Evolutionary conservation across 805 yeast genomes (phyloP).

Genomic region (Saturnispora sekii): DNA sequence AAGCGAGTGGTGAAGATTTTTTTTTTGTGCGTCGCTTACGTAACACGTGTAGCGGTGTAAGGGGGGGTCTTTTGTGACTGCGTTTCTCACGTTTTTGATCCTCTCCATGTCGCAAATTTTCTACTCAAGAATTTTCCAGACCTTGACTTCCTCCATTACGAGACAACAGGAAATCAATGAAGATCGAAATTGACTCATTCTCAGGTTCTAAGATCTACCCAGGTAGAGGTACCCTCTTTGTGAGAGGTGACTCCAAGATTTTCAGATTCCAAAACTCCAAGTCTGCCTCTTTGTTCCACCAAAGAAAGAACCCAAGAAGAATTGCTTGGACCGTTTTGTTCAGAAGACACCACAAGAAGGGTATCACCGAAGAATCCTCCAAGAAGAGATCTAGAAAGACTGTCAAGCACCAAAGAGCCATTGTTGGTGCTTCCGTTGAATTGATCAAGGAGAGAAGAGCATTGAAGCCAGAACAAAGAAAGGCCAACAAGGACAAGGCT

Average conservation of each 20-base stretch:
- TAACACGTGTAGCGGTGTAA: background rate
- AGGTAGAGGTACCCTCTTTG: conserved; percentile 99
- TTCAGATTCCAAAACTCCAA: conserved; percentile 99
- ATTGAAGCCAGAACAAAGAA: conserved; percentile 93
- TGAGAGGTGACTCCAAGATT: conserved; percentile 99
- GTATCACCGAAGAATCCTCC: conserved; percentile 96
- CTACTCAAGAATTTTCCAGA: background rate
- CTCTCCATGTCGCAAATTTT: background rate
- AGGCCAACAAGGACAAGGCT: conserved; percentile 93
- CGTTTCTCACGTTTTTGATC: background rate
- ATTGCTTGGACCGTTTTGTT: conserved; percentile 98
- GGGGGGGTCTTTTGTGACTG: background rate
- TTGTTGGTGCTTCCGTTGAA: conserved; percentile 98
- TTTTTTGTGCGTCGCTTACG: conserved; percentile 1
- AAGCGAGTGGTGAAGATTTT: background rate
- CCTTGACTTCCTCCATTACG: background rate
- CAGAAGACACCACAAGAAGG: conserved; percentile 99
- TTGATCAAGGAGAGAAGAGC: conserved; percentile 97
- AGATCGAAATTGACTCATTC: conserved; percentile 99
- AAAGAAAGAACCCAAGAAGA: conserved; percentile 99
- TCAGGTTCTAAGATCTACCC: conserved; percentile 99
- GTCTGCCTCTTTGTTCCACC: conserved; percentile 96
- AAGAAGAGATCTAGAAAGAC: conserved; percentile 97
- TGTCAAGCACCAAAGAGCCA: conserved; percentile 97
- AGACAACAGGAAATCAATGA: conserved; percentile 44